Conservation (phyloP, 805 yeast species). For the Vanderwaltozyma yarrowii region DNA sequence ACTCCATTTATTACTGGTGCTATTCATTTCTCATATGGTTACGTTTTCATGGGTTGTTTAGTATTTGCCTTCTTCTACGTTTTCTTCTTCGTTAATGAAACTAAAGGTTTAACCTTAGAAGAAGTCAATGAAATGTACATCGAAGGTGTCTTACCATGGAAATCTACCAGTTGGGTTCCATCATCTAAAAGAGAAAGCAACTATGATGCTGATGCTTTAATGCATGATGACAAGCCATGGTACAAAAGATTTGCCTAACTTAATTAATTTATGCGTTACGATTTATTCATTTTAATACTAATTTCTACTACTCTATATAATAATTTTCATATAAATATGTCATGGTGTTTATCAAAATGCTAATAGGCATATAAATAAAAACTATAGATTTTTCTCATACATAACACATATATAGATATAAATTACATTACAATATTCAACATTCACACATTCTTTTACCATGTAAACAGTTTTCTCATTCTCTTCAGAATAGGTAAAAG, state of each 20-base stretch:
- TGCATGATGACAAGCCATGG: conserved; percentile 18
- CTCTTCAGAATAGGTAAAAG: too few relatives aligned
- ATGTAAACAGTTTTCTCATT: too few relatives aligned
- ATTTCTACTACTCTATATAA: too few relatives aligned
- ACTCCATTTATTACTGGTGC: conserved; percentile 60
- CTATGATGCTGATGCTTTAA: conserved; percentile 14
- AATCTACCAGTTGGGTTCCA: conserved; percentile 42
- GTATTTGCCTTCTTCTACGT: conserved; percentile 47
- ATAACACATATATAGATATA: too few relatives aligned
- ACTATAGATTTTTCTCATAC: too few relatives aligned
- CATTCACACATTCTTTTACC: too few relatives aligned
- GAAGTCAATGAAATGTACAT: conserved; percentile 58
- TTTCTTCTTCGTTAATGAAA: conserved; percentile 59
- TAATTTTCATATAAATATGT: too few relatives aligned
- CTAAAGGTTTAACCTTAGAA: conserved; percentile 68
- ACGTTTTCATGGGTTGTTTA: conserved; percentile 45
- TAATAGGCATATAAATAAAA: too few relatives aligned
- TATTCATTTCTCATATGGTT: conserved; percentile 60
- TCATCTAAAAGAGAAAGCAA: conserved; percentile 28
- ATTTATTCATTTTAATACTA: too few relatives aligned
- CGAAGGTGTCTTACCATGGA: conserved; percentile 31
- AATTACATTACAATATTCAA: too few relatives aligned
- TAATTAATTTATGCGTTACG: too few relatives aligned
- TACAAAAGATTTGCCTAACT: conserved; percentile 13
- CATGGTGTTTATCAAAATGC: too few relatives aligned